Conservation (phyloP, 129 eudicot species). For the Artemisia annua region DNA sequence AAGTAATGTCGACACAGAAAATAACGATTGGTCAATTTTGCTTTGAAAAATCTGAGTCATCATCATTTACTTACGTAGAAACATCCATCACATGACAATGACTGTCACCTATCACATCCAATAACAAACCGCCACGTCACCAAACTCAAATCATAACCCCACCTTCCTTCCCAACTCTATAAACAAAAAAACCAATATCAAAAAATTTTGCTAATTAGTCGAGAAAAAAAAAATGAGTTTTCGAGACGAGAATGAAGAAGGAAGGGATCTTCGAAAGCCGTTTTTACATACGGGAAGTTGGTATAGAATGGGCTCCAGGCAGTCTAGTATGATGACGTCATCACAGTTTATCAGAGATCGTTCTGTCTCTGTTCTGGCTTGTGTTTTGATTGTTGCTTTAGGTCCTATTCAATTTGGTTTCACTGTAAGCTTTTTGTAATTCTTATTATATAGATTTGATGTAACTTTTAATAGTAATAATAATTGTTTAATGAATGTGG, state of each 20-base stretch:
- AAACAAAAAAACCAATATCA: too few species aligned
- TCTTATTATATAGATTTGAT: too few species aligned
- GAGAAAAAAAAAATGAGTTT: slow-evolving; percentile 72
- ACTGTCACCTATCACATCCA: too few species aligned
- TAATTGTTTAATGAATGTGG: not conserved
- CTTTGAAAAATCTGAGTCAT: too few species aligned
- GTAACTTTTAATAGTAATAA: not conserved
- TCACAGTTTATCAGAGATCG: slow-evolving; percentile 81
- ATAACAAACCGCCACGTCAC: too few species aligned
- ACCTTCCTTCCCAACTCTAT: too few species aligned
- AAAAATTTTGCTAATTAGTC: too few species aligned
- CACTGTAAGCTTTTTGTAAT: slow-evolving; percentile 57
- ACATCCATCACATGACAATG: too few species aligned
- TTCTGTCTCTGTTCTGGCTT: slow-evolving; percentile 86
- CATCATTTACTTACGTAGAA: too few species aligned
- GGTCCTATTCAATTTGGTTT: slow-evolving; percentile 96
- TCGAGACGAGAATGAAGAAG: slow-evolving; percentile 67
- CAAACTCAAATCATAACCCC: too few species aligned
- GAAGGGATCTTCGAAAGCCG: slow-evolving; percentile 74
- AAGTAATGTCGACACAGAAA: too few species aligned
- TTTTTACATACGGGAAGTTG: slow-evolving; percentile 94
- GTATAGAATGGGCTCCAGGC: slow-evolving; percentile 92
- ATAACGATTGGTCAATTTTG: too few species aligned
- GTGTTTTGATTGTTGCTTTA: slow-evolving; percentile 83
- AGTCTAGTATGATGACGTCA: slow-evolving; percentile 81